phyloP scores from a whole-genome alignment of 2,329 filamentous ascomycete genomes.

The Didymella pinodella region DNA sequence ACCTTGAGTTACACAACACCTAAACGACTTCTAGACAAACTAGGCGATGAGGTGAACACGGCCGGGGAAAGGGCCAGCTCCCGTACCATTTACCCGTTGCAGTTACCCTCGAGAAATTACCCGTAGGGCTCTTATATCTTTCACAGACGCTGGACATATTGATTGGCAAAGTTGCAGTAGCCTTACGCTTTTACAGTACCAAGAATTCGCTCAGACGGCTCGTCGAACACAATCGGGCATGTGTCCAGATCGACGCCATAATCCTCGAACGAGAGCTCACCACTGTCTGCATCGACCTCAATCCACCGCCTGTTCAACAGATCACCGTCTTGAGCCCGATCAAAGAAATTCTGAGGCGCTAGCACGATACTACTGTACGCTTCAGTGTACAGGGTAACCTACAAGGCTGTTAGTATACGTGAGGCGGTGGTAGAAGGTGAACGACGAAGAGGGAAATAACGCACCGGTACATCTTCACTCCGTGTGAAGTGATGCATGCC shows the following conservation, averaged over 20 bases:
- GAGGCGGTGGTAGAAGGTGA: background rate
- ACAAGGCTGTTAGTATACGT: background rate
- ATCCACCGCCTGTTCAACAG: constrained; percentile 32
- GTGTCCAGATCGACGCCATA: constrained; percentile 28
- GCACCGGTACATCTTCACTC: constrained; percentile 16
- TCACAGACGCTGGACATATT: background rate
- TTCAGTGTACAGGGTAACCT: constrained; percentile 31
- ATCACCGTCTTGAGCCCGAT: constrained; percentile 33
- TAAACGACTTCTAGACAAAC: constrained; percentile 5
- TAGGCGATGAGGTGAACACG: background rate
- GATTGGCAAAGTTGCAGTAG: background rate
- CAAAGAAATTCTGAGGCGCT: constrained; percentile 36
- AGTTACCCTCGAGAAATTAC: background rate
- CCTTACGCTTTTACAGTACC: constrained; percentile 11
- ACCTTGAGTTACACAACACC: background rate
- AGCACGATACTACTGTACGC: constrained; percentile 33
- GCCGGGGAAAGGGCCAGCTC: background rate
- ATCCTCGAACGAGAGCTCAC: constrained; percentile 25
- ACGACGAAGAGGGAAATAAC: background rate
- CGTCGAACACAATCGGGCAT: constrained; percentile 22
- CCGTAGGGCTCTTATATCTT: background rate
- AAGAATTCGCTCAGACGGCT: constrained; percentile 23
- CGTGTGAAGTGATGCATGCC: constrained; percentile 54
- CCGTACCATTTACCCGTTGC: background rate
- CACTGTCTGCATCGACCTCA: constrained; percentile 23